Evolutionary conservation across 805 yeast genomes (phyloP).

Genomic region (Yamadazyma insecticola): DNA sequence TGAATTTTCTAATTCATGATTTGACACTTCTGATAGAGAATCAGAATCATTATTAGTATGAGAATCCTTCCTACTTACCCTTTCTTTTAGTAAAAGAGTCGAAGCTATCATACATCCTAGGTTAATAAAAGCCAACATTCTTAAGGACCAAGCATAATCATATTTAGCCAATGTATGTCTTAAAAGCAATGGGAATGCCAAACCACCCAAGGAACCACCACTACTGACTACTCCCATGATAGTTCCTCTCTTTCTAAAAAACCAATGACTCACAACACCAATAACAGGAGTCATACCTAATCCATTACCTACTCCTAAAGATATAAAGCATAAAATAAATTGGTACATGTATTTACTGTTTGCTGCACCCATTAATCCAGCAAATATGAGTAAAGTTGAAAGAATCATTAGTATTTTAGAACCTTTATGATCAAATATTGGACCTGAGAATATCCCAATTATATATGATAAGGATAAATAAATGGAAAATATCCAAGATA

Average conservation of each 20-base stretch:
- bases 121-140: slow-evolving; percentile 39
- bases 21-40: too few species aligned
- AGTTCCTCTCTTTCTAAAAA: slow-evolving; percentile 49
- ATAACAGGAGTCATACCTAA: slow-evolving; percentile 56
- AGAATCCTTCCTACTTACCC: slow-evolving; percentile 13
- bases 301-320: slow-evolving; percentile 56
- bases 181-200: slow-evolving; percentile 52
- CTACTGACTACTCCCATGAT: slow-evolving; percentile 57
- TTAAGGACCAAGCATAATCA: slow-evolving; percentile 58
- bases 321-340: slow-evolving; percentile 55
- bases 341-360: slow-evolving; percentile 51
- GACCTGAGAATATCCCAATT: slow-evolving; percentile 50
- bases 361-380: slow-evolving; percentile 55
- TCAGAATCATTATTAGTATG: not conserved
- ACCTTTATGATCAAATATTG: slow-evolving; percentile 62
- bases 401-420: slow-evolving; percentile 37
- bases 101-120: slow-evolving; percentile 21
- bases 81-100: slow-evolving; percentile 21
- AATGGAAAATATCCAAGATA: slow-evolving; percentile 64
- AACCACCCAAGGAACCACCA: slow-evolving; percentile 68
- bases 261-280: slow-evolving; percentile 65
- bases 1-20: slow-evolving; percentile 1
- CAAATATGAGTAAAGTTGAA: slow-evolving; percentile 40
- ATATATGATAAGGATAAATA: slow-evolving; percentile 45
- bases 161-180: slow-evolving; percentile 38